Evolutionary conservation across 1,139 yeast genomes (phyloP), one percentile per base, ranked within the genome.

Genomic region (Scheffersomyces segobiensis): DNA sequence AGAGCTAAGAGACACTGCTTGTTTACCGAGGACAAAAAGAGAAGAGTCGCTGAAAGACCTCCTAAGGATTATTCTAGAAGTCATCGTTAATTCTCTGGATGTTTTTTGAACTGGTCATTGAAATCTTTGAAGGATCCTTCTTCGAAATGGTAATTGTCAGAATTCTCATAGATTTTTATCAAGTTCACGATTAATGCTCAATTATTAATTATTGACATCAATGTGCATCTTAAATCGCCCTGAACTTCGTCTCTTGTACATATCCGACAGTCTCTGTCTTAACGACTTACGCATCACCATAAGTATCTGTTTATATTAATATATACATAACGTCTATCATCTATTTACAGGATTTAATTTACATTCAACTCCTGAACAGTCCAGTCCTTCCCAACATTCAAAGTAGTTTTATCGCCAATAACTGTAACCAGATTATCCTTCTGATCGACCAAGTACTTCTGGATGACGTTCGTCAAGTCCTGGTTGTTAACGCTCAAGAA

Each of bases 11-110:
- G 84, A 74, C 98, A 93, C 76, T 97, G 96, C 57, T 80, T 95
- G 63, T 95, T 95, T 78, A 86, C 87, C 42, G 99, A 95, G 73
- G 86, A 89, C 59, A 90, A 91, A 73, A 92, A 91, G 82, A 86
- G 99, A 75, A 84, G 81, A 68, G 86, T 89, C 50, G 88, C 92
- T 5, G 93, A 87, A 65, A 71, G 76, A 54, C 83, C 82, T 55
- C 86, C 90, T 47, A 74, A 85, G 63, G 90, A 86, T 67, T 89
- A 82, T 71, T 75, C 82, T 39, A 83, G 92, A 73, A 85, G 86
- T 59, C 66, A 63, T 56, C 63, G 68, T 54, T 62, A 56, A 55
- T 52, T 20, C n/a, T 20, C 6, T 5, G 42, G 12, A 32, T 7
- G 17, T 32, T 32, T 32, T 32, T 32, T 32, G 17, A 32, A 32